Evolutionary conservation across 2,329 filamentous ascomycete genomes (phyloP), one percentile per base, ranked within the genome.

Genomic region (Westerdykella aurantiaca): DNA sequence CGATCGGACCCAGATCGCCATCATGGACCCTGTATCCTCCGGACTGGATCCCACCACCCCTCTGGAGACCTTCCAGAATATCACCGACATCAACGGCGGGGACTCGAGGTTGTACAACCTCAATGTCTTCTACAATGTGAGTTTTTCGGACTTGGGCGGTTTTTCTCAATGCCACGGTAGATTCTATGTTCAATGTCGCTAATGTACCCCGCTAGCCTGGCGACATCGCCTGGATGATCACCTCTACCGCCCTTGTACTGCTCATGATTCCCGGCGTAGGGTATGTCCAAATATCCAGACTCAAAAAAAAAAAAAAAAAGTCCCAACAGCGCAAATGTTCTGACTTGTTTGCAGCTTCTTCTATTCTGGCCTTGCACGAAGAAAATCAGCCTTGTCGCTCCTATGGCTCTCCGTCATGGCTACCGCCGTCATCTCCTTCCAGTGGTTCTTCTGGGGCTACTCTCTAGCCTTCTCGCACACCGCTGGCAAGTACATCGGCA

Each of bases 361-460:
- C 78, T 95, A 95, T 75, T 91, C 86, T 35, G 89, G 88, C 51
- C 83, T 95, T 13, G 88, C 89, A 13, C 83, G 88, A 44, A 82
- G 89, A 67, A 95, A 95, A 73, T 94, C 88, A 0, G 89, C 89
- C 4, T 76, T 95, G 43, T 87, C 88, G 14, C 77, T 95, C 49
- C 85, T 95, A 67, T 90, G 87, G 78, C 77, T 95, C 4, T 86
- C 86, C 12, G 79, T 95, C 72, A 84, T 95, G 72, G 83, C 86
- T 13, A 80, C 85, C 4, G 86, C 81, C 10, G 81, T 94, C 52
- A 81, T 89, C 48, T 83, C 82, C 39, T 94, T 95, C 70, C 88
- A 95, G 64, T 95, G 89, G 88, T 95, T 94, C 74, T 91, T 95
- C 74, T 95, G 88, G 88, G 88, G 88, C 38, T 95, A 88, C 66